Conservation (phyloP, 495 filamentous ascomycete species). For the Letharia lupina region DNA sequence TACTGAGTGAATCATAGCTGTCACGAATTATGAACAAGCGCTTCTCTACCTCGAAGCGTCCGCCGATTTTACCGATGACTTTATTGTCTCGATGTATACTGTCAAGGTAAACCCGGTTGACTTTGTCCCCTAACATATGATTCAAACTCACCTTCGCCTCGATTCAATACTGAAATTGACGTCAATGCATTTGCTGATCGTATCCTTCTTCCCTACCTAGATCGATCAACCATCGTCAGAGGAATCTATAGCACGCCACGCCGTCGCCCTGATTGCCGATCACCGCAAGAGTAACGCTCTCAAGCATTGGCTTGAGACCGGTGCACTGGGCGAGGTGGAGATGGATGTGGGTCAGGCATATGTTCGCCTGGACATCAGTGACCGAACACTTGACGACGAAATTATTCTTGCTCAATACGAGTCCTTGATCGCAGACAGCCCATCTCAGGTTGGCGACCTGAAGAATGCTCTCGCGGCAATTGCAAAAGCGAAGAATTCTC, state of each 20-base stretch:
- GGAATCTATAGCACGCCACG: conserved; percentile 43
- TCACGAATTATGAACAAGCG: conserved; percentile 56
- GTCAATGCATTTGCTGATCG: background rate
- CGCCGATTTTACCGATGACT: conserved; percentile 47
- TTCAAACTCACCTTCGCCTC: background rate
- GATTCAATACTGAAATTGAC: background rate
- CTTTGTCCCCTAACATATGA: background rate
- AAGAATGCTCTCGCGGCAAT: conserved; percentile 43
- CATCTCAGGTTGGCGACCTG: conserved; percentile 41
- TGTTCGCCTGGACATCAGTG: conserved; percentile 45
- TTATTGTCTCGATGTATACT: conserved; percentile 49
- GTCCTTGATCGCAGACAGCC: conserved; percentile 42
- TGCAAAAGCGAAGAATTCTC: conserved; percentile 41
- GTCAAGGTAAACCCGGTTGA: conserved; percentile 40
- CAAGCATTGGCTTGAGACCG: conserved; percentile 47
- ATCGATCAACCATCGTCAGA: conserved; percentile 40
- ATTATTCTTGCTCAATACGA: conserved; percentile 45
- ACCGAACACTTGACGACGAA: conserved; percentile 44
- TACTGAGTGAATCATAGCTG: conserved; percentile 28
- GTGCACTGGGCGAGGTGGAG: conserved; percentile 41
- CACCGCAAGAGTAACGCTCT: conserved; percentile 46
- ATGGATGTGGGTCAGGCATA: conserved; percentile 54
- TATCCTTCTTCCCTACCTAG: conserved; percentile 12
- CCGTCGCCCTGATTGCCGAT: conserved; percentile 49
- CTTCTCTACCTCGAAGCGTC: conserved; percentile 47